A percentile compares a stretch with the other conserved stretches of the same genome.
These are phyloP conservation scores for Besnoitia besnoiti DNA, from an alignment of 169 alveolate genomes.

Conservation along the genomic window DNA sequence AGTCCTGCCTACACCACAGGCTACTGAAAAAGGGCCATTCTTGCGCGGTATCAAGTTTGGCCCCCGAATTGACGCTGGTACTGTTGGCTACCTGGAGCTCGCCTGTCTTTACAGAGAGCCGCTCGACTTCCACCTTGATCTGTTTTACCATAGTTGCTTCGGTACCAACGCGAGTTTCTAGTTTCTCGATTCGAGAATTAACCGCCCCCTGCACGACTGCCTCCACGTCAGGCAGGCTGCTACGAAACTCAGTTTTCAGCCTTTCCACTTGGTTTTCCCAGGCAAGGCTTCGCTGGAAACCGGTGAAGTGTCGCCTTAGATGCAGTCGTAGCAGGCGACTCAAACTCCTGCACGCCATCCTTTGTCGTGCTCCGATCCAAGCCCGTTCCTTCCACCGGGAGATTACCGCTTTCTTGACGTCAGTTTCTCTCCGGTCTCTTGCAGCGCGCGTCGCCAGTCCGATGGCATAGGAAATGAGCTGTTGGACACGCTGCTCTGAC, in stretches of 20 bases:
- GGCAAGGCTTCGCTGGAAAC: background rate
- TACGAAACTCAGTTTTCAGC: background rate
- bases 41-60: too few relatives aligned
- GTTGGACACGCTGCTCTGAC: slow-evolving; percentile 28
- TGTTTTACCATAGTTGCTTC: background rate
- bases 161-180: background rate
- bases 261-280: background rate
- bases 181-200: background rate
- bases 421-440: background rate
- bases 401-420: slow-evolving; percentile 30
- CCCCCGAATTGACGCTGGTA: too few relatives aligned
- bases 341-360: slow-evolving; percentile 22
- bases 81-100: background rate
- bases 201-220: slow-evolving; percentile 1
- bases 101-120: background rate
- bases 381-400: slow-evolving; percentile 28
- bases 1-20: too few relatives aligned
- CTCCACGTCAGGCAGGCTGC: background rate
- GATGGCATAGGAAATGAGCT: slow-evolving; percentile 23
- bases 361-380: slow-evolving; percentile 32
- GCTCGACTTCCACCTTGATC: background rate
- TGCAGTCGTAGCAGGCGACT: slow-evolving; percentile 5
- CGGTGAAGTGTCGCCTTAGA: background rate
- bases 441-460: slow-evolving; percentile 40
- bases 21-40: too few relatives aligned